phyloP scores from a whole-genome alignment of 345 rosid species.

The Euphorbia pulcherrima region DNA sequence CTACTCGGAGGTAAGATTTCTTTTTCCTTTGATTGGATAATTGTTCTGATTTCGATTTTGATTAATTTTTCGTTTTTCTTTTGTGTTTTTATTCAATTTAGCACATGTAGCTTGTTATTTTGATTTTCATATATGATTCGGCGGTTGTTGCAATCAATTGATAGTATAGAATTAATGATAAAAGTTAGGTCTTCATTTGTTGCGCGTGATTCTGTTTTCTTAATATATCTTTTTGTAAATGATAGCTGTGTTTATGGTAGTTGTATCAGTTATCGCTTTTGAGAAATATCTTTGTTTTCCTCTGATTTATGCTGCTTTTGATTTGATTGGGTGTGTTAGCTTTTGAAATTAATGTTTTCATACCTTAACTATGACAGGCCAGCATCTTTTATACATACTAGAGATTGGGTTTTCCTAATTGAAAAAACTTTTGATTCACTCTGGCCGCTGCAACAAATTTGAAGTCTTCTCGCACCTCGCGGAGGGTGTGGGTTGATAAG shows the following conservation, averaged over 20 bases:
- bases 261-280: background rate
- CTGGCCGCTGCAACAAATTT: conserved; percentile 87
- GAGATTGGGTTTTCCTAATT: conserved; percentile 44
- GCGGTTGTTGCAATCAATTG: background rate
- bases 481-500: conserved; percentile 83
- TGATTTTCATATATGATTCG: background rate
- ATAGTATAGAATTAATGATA: background rate
- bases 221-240: background rate
- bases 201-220: background rate
- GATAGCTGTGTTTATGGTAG: background rate
- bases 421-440: conserved; percentile 57
- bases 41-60: background rate
- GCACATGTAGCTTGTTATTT: background rate
- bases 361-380: conserved; percentile 31
- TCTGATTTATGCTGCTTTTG: background rate
- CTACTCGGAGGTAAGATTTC: conserved; percentile 1
- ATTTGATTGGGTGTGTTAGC: background rate
- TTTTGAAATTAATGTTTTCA: background rate
- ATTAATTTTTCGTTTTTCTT: background rate
- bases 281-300: background rate
- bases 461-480: conserved; percentile 84
- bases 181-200: background rate
- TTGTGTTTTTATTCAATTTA: background rate
- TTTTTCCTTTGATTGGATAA: background rate
- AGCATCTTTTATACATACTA: conserved; percentile 29